These are phyloP conservation scores for Prosopis cineraria DNA, from an alignment of 306 rosid species.

Conservation along the genomic window DNA sequence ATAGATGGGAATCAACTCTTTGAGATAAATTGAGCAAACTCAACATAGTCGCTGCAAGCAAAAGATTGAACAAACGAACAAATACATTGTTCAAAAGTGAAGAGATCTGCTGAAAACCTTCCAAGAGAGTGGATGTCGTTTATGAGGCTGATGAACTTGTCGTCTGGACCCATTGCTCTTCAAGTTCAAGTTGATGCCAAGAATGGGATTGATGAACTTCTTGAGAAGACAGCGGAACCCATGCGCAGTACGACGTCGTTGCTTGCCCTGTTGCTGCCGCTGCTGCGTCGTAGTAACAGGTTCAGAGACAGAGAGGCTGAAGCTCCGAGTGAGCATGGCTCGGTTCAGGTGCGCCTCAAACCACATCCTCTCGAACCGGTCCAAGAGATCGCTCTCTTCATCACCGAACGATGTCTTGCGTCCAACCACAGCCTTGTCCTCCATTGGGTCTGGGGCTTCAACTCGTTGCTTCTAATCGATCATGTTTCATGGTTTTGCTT, in stretches of 20 bases:
- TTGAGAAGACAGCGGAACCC: constrained; percentile 49
- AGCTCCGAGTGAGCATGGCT: constrained; percentile 59
- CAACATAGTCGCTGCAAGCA: no score
- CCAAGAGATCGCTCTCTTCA: constrained; percentile 69
- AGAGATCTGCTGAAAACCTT: constrained; percentile 57
- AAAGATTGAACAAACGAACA: no score
- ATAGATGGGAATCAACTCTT: no score
- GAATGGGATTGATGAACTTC: constrained; percentile 60
- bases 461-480: background rate
- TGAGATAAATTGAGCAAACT: no score
- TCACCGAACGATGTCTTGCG: constrained; percentile 65
- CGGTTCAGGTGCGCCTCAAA: constrained; percentile 64
- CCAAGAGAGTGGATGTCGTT: constrained; percentile 46
- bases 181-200: constrained; percentile 25
- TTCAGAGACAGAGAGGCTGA: constrained; percentile 42
- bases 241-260: constrained; percentile 35
- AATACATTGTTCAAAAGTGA: constrained; percentile 37
- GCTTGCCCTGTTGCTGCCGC: constrained; percentile 36
- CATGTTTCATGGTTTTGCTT: no score
- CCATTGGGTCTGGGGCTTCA: no score
- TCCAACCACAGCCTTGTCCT: no score
- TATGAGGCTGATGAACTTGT: constrained; percentile 34
- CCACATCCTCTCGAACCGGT: constrained; percentile 67
- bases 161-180: constrained; percentile 15
- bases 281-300: constrained; percentile 41